phyloP scores from a whole-genome alignment of 176 grass and related monocot species.

The Triticum turgidum region DNA sequence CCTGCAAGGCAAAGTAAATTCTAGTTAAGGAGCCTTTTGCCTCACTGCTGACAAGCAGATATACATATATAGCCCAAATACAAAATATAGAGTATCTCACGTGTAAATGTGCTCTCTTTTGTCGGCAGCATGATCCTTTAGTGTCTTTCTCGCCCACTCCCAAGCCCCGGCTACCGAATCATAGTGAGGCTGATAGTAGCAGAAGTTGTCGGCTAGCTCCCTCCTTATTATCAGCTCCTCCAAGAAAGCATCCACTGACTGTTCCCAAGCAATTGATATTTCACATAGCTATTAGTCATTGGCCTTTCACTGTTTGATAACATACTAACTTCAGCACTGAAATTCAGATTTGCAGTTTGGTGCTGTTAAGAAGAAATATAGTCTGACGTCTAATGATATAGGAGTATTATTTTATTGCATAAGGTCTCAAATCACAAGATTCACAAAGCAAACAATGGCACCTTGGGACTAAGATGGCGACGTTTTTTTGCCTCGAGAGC shows the following conservation, averaged over 20 bases:
- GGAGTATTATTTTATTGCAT: not conserved
- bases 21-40: slow-evolving; percentile 8
- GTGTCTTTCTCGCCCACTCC: slow-evolving; percentile 88
- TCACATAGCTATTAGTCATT: slow-evolving; percentile 13
- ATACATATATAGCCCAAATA: not conserved
- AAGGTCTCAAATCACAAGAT: not conserved
- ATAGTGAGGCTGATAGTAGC: slow-evolving; percentile 89
- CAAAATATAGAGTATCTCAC: slow-evolving; percentile 39
- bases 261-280: slow-evolving; percentile 15
- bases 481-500: slow-evolving; percentile 62
- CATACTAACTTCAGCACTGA: not conserved
- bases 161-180: slow-evolving; percentile 81
- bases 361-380: not conserved
- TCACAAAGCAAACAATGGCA: slow-evolving; percentile 19
- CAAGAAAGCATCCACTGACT: slow-evolving; percentile 90
- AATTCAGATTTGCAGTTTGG: not conserved
- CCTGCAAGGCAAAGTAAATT: slow-evolving; percentile 45
- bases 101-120: slow-evolving; percentile 85
- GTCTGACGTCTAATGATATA: slow-evolving; percentile 6
- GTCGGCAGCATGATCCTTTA: slow-evolving; percentile 70
- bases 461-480: slow-evolving; percentile 63
- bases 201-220: slow-evolving; percentile 95
- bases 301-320: slow-evolving; percentile 20
- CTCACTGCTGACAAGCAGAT: not conserved
- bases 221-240: slow-evolving; percentile 94